Conservation (phyloP, 1,284 basidiomycete genomes). For the Schizophyllum amplum region DNA sequence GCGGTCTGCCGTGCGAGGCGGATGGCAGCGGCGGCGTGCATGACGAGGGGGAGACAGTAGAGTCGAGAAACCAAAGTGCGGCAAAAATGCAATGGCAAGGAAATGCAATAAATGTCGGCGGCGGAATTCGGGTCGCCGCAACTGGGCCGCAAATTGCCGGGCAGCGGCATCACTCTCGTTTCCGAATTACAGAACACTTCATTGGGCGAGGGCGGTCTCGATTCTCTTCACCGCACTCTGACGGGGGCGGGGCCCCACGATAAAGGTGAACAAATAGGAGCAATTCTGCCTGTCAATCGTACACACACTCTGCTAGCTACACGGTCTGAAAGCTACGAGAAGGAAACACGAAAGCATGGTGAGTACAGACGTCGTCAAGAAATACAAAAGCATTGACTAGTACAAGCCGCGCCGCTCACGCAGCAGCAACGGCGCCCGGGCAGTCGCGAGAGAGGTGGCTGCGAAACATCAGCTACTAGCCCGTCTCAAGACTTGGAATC, state of each 20-base stretch:
- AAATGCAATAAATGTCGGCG: background rate
- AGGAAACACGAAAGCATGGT: background rate
- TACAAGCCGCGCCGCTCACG: conserved; percentile 15
- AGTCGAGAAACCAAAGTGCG: background rate
- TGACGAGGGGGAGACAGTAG: background rate
- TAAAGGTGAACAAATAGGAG: background rate
- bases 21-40: conserved; percentile 1
- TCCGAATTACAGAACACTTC: background rate
- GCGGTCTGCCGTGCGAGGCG: conserved; percentile 9
- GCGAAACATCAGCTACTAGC: conserved; percentile 1
- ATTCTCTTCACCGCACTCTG: too few species aligned
- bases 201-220: background rate
- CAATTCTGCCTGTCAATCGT: too few species aligned
- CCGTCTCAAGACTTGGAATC: background rate
- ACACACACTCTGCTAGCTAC: too few species aligned
- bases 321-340: too few species aligned
- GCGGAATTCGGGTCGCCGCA: background rate
- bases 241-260: background rate
- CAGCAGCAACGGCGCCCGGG: conserved; percentile 33
- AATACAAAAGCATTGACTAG: background rate
- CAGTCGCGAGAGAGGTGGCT: conserved; percentile 85
- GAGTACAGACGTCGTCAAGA: background rate
- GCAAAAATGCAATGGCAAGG: background rate
- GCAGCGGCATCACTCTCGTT: background rate
- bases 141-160: background rate